Conservation (phyloP, 176 grass and related monocot species). For the Oryza coarctata region DNA sequence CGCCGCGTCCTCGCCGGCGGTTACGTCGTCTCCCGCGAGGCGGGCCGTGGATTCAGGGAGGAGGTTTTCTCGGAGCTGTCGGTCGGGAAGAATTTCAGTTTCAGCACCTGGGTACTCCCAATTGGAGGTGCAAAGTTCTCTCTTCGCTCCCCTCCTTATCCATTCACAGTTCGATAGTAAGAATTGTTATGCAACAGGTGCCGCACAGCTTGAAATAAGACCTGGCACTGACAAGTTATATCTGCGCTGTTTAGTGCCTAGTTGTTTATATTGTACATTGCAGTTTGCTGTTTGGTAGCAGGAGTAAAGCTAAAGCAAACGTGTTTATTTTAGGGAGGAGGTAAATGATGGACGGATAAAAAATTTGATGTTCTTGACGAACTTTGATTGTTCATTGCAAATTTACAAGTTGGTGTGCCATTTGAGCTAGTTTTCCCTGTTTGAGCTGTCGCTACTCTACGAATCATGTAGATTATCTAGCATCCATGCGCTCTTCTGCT, state of each 20-base stretch:
- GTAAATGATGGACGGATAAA: not conserved
- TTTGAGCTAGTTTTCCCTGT: not conserved
- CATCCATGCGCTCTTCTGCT: not conserved
- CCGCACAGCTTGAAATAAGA: not conserved
- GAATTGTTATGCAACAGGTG: not conserved
- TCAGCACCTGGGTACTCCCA: slow-evolving; percentile 29
- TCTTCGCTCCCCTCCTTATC: not conserved
- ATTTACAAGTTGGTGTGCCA: not conserved
- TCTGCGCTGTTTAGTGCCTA: not conserved
- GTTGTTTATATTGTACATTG: not conserved
- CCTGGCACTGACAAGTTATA: not conserved
- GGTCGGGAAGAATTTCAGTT: not conserved
- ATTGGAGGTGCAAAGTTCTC: slow-evolving; percentile 42
- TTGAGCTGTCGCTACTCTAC: not conserved
- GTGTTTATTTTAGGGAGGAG: not conserved
- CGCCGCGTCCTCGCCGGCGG: not conserved
- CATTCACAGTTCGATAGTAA: not conserved
- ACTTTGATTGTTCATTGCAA: not conserved
- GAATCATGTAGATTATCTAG: not conserved
- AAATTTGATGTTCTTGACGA: not conserved
- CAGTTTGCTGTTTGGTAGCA: not conserved
- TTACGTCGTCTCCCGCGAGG: not conserved
- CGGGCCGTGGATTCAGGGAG: not conserved
- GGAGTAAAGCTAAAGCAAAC: not conserved
- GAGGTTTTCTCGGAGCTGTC: slow-evolving; percentile 12